A percentile compares a stretch with the other conserved stretches of the same genome.
Conservation (phyloP, 805 yeast species). For the Hyphopichia homilentoma region DNA sequence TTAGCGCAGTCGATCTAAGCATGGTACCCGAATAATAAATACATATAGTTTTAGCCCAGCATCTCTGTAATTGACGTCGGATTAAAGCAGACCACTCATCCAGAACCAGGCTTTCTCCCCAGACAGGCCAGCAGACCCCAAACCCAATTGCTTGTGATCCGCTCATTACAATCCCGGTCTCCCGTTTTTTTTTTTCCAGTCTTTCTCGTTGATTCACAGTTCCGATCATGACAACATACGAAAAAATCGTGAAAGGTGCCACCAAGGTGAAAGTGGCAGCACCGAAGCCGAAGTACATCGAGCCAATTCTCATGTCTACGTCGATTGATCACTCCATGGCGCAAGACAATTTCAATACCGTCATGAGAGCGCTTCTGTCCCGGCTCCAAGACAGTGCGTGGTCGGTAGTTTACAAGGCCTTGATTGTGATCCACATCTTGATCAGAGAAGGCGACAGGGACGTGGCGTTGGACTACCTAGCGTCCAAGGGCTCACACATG, state of each 20-base stretch:
- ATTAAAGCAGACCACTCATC: no score
- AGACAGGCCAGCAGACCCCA: no score
- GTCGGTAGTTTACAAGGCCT: conserved; percentile 85
- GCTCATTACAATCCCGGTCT: no score
- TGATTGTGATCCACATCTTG: conserved; percentile 85
- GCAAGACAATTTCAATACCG: conserved; percentile 56
- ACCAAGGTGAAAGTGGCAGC: conserved; percentile 73
- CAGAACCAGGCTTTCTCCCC: no score
- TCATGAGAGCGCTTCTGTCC: conserved; percentile 58
- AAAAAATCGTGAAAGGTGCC: conserved; percentile 66
- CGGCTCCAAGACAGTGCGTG: conserved; percentile 80
- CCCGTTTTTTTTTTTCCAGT: no score
- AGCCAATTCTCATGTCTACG: conserved; percentile 80
- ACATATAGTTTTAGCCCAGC: no score
- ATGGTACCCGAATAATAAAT: no score
- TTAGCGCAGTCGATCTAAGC: no score
- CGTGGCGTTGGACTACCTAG: conserved; percentile 61
- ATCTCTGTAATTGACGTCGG: no score
- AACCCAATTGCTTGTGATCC: not conserved
- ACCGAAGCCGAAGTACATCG: conserved; percentile 95
- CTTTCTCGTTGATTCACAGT: no score
- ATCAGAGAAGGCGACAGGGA: conserved; percentile 86
- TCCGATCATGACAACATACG: conserved; percentile 68
- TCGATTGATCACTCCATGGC: conserved; percentile 41
- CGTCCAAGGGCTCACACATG: conserved; percentile 45